Base-by-base conservation (phyloP, 768 basidiomycete genomes). In the Boletus coccyginus region DNA sequence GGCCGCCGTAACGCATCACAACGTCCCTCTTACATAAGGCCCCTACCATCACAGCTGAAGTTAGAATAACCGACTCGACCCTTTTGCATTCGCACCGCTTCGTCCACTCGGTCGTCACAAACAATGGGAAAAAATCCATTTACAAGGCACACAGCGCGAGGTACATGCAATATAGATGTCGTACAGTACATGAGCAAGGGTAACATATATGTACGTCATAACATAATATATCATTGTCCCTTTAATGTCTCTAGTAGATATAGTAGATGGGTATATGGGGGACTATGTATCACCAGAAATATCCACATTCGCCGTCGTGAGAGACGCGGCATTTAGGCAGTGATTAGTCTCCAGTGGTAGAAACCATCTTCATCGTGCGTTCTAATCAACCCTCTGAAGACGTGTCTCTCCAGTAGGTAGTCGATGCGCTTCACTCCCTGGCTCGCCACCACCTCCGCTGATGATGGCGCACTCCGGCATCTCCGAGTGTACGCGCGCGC, bases 381-480 rank as follows among this genome's bases (percentile, higher is more conserved):
- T 53, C 70, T 69, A 36, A 70, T 57, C 55, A 78, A 57, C 19
- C 77, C 77, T 49, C 62, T 71, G 64, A 78, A 78, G 45, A 68
- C 48, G 57, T 66, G 70, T 60, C 54, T 67, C 0, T 73, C 73
- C 44, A 56, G 50, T 32, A 78, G 43, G 42, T 75, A 78, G 60
- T 78, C 77, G 21, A 78, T 61, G 7, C 73, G 62, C 43, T 71
- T 75, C 42, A 78, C 77, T 1, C 77, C 77, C 44, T 67, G 67
- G 36, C 65, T 70, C 29, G 73, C 69, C 55, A 74, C 74, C 41
- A 67, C 59, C 44, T 71, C 58, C 21, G 71, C 70, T 3, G 58
- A 58, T 1, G 67, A 69, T 10, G 73, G 68, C 16, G 52, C 70
- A 24, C 65, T 71, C 36, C 59, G 57, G 60, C 62, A 73, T 52